Evolutionary conservation across 73 alveolate species (phyloP).

Genomic region (Uronychia binucleata): DNA sequence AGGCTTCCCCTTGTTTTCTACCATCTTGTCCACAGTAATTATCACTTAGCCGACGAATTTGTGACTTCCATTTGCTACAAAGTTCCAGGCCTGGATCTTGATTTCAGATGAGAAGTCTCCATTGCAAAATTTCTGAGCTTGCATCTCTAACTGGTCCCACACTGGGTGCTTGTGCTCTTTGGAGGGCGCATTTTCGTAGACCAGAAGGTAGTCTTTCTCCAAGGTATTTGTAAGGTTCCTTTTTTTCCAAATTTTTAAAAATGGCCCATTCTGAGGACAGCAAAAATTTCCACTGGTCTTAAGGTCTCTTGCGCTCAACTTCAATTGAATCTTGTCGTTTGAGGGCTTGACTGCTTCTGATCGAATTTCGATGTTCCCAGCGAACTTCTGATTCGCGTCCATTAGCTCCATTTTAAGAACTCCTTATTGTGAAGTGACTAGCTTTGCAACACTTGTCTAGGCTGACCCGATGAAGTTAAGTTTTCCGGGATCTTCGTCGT

Average conservation of each 20-base stretch:
- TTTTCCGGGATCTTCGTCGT: slow-evolving; percentile 37
- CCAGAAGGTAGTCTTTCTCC: neutral
- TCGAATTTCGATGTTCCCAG: slow-evolving; percentile 60
- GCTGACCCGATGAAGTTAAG: slow-evolving; percentile 18
- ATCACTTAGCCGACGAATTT: slow-evolving; percentile 32
- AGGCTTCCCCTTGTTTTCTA: neutral
- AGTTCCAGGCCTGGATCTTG: slow-evolving; percentile 59
- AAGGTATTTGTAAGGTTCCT: neutral
- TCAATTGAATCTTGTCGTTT: slow-evolving; percentile 42
- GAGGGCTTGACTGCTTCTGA: slow-evolving; percentile 54
- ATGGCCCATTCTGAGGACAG: slow-evolving; percentile 29
- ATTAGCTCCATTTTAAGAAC: slow-evolving; percentile 5
- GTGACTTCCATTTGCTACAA: slow-evolving; percentile 50
- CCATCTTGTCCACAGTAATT: slow-evolving; percentile 6
- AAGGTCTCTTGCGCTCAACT: slow-evolving; percentile 7
- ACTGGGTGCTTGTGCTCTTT: slow-evolving; percentile 8
- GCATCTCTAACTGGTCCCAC: slow-evolving; percentile 19
- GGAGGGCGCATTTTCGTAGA: neutral
- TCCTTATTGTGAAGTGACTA: slow-evolving; percentile 34
- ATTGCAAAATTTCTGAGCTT: slow-evolving; percentile 49
- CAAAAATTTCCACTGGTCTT: slow-evolving; percentile 7
- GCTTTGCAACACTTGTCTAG: slow-evolving; percentile 33
- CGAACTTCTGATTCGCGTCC: neutral
- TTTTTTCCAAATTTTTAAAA: slow-evolving; percentile 18
- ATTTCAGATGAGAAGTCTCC: slow-evolving; percentile 47